Evolutionary conservation across 306 rosid genomes (phyloP), one percentile per base, ranked within the genome.

Genomic region (Parietaria judaica): DNA sequence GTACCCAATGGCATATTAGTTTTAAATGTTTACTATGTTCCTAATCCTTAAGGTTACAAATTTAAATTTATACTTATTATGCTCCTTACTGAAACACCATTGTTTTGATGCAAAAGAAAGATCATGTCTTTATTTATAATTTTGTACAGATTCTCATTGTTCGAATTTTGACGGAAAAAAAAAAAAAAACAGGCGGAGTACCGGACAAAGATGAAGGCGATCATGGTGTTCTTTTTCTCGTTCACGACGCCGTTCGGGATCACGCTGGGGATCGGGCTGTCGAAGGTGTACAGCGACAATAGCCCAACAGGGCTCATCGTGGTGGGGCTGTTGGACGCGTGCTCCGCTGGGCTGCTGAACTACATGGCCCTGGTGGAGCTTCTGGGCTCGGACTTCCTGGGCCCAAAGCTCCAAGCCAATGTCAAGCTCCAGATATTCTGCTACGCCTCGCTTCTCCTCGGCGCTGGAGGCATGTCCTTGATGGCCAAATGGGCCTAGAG

Each of bases 311-410:
- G 86, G 31, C 84, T 87, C 0, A 81, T 85, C 36, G 81, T 88
- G 70, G 86, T 76, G 11, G 96, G 96, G 8, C 1, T 83, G 43
- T 70, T 86, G 46, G 70, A 86, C 51, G 95, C 89, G 8, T 61
- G 77, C 2, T 86, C 94, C 8, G 87, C 95, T 0, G 87, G 94
- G 64, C 74, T 86, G 47, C 54, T 86, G 34, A 80, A 83, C 36
- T 83, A 83, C 4, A 86, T 78, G 95, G 95, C 85, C 34, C 31
- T 86, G 36, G 95, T 86, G 14, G 85, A 86, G 23, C 76, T 86
- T 13, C 66, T 83, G 38, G 95, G 73, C 8, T 3, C 76, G 51
- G 87, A 83, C 43, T 86, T 83, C 31, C 72, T 86, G 90, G 83
- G 85, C 17, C 16, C 85, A 13, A 83, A 51, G 69, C 63, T 83